Conservation (phyloP, 352 stramenopile genomes). For the Globisporangium carolinianum region DNA sequence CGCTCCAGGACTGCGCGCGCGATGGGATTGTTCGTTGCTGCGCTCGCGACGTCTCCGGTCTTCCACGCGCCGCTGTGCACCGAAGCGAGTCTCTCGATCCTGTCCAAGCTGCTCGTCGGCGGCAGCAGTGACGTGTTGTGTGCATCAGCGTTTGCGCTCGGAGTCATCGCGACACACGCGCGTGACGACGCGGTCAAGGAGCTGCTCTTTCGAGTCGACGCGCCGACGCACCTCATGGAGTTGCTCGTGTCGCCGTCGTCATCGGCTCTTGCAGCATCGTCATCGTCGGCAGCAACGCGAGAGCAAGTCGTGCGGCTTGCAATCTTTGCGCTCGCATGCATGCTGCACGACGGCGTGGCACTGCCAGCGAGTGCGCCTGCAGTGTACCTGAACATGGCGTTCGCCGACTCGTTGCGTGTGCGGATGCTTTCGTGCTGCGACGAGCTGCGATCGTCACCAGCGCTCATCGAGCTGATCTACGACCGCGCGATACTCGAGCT, state of each 20-base stretch:
- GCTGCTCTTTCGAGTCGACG: conserved; percentile 42
- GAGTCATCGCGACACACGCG: conserved; percentile 32
- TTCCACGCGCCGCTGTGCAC: conserved; percentile 44
- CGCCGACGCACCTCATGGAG: conserved; percentile 37
- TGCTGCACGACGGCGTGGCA: conserved; percentile 25
- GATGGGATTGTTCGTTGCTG: conserved; percentile 54
- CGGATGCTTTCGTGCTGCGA: conserved; percentile 16
- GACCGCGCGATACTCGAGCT: conserved; percentile 15
- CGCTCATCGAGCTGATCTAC: conserved; percentile 19
- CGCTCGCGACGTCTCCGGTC: conserved; percentile 34
- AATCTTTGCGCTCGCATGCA: conserved; percentile 40
- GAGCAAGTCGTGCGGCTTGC: conserved; percentile 30
- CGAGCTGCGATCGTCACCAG: conserved; percentile 10
- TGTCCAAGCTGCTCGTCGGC: conserved; percentile 58
- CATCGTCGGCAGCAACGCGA: conserved; percentile 3
- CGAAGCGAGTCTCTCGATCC: conserved; percentile 49
- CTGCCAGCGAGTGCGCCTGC: conserved; percentile 3
- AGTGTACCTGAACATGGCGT: conserved; percentile 5
- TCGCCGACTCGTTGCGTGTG: conserved; percentile 10
- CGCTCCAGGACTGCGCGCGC: conserved; percentile 41
- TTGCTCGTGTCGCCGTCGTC: conserved; percentile 18
- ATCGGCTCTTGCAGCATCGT: not conserved
- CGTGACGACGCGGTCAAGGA: conserved; percentile 28
- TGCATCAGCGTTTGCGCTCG: conserved; percentile 43
- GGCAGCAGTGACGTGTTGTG: conserved; percentile 44